Conservation (phyloP, 2,329 filamentous ascomycete species). For the Cladosporium austrohemisphaericum region DNA sequence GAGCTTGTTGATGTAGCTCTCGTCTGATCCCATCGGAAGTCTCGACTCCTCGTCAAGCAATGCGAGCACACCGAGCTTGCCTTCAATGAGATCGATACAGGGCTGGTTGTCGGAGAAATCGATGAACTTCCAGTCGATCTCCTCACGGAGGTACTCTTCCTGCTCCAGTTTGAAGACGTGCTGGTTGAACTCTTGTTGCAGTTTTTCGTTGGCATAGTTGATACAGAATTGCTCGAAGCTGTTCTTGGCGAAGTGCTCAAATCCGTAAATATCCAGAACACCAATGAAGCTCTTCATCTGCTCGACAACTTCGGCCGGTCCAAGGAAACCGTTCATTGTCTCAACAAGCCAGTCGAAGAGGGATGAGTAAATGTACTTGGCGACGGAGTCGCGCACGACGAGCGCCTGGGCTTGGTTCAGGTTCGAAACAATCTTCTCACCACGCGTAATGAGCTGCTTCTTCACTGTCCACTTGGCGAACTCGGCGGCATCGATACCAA, state of each 20-base stretch:
- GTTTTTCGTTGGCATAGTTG: slow-evolving; percentile 99
- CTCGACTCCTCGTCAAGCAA: slow-evolving; percentile 94
- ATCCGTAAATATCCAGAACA: slow-evolving; percentile 98
- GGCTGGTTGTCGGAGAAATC: slow-evolving; percentile 99
- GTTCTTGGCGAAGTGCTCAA: slow-evolving; percentile 99
- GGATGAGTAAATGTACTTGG: slow-evolving; percentile 98
- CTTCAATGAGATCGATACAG: slow-evolving; percentile 97
- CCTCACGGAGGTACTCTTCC: slow-evolving; percentile 90
- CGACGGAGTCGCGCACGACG: slow-evolving; percentile 93
- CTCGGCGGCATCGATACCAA: slow-evolving; percentile 79
- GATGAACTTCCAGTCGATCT: slow-evolving; percentile 99
- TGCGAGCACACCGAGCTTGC: slow-evolving; percentile 88
- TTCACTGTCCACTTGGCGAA: slow-evolving; percentile 99
- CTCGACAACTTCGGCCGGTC: slow-evolving; percentile 79
- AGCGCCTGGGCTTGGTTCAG: slow-evolving; percentile 88
- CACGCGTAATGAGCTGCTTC: slow-evolving; percentile 93
- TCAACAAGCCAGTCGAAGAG: slow-evolving; percentile 99
- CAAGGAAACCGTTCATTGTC: slow-evolving; percentile 85
- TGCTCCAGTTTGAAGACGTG: slow-evolving; percentile 99
- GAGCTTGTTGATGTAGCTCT: slow-evolving; percentile 93
- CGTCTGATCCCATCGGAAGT: slow-evolving; percentile 93
- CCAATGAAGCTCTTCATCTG: slow-evolving; percentile 89
- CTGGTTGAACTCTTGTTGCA: slow-evolving; percentile 98
- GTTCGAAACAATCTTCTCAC: slow-evolving; percentile 96
- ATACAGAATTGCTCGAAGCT: slow-evolving; percentile 99